These are phyloP conservation scores for Talaromyces rugulosus DNA, from an alignment of 2,329 filamentous ascomycete species.

Conservation along the genomic window DNA sequence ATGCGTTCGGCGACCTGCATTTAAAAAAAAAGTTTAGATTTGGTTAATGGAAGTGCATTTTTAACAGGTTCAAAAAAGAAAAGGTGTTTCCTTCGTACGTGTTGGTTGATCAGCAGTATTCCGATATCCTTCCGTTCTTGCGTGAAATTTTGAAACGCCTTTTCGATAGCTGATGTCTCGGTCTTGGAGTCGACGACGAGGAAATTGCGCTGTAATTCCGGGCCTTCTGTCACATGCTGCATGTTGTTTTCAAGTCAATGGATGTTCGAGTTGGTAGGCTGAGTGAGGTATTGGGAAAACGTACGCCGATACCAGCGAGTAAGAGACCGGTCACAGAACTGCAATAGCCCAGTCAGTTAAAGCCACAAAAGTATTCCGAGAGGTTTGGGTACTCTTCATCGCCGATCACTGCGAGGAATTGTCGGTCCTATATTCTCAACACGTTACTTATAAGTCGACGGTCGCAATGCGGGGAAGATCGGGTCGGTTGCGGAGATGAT, in stretches of 20 bases:
- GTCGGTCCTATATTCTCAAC: slow-evolving; percentile 60
- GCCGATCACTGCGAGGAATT: slow-evolving; percentile 96
- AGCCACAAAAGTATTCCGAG: not conserved
- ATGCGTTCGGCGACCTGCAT: slow-evolving; percentile 86
- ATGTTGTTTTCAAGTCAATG: not conserved
- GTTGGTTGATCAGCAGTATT: slow-evolving; percentile 95
- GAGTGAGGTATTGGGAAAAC: slow-evolving; percentile 23
- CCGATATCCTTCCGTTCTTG: slow-evolving; percentile 92
- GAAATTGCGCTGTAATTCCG: slow-evolving; percentile 94
- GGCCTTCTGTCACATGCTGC: slow-evolving; percentile 84
- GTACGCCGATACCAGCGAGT: slow-evolving; percentile 89
- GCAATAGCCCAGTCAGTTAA: slow-evolving; percentile 15
- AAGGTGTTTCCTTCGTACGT: slow-evolving; percentile 54
- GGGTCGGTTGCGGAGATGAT: not conserved
- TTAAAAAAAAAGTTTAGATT: slow-evolving; percentile 5
- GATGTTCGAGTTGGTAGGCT: not conserved
- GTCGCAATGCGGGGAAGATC: slow-evolving; percentile 9
- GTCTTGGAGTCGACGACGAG: slow-evolving; percentile 94
- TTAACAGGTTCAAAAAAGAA: not conserved
- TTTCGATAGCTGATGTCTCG: slow-evolving; percentile 80
- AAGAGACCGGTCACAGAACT: slow-evolving; percentile 95
- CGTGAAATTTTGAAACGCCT: slow-evolving; percentile 85
- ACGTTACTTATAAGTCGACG: slow-evolving; percentile 40
- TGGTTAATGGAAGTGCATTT: not conserved
- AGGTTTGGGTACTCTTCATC: slow-evolving; percentile 64